Base-by-base conservation (phyloP, 2,329 filamentous ascomycete species). In the Sclerotinia glacialis region DNA sequence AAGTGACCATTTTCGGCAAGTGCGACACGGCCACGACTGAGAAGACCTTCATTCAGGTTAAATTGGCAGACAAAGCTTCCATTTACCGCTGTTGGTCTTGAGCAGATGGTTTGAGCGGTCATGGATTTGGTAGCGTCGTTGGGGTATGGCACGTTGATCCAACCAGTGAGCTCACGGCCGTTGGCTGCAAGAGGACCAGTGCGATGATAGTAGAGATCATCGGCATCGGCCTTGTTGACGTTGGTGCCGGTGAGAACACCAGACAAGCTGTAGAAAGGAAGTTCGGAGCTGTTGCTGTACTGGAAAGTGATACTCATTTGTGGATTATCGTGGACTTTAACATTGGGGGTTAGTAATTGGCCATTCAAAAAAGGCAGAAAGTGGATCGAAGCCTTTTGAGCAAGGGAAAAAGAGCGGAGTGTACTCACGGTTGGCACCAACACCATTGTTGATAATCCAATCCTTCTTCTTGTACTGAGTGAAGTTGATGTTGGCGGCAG, bases 381-480 rank as follows among this genome's bases (percentile, higher is more conserved):
- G 5, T 18, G 6, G 16, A 55, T 1, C 3, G 7, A 40, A 26
- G 2, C n/a, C 26, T 26, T 60, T 2, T 26, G 28, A 11, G 34
- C 34, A 40, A 18, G 4, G 11, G 44, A 37, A 23, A 5, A 5
- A 8, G 28, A 49, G 18, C 2, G 21, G 12, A 37, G 16, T 40
- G 11, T 56, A 56, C 37, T 42, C 14, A 56, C 53, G 28, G 21
- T 61, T 61, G 14, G 47, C 42, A 49, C 58, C 44, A 3, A 61
- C 58, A 26, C 58, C 58, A 11, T 61, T 44, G 42, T 61, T 61
- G 28, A 61, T 50, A 12, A 61, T 61, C 58, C 58, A 61, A 11
- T 61, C 58, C 21, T 49, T 12, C 58, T 61, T 46, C 11, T 16
- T 28, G 47, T 61, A 61, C 8, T 31, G 34, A 16, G 58, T 49